phyloP scores from a whole-genome alignment of 2,329 filamentous ascomycete genomes.

The Ambrosiella xylebori region DNA sequence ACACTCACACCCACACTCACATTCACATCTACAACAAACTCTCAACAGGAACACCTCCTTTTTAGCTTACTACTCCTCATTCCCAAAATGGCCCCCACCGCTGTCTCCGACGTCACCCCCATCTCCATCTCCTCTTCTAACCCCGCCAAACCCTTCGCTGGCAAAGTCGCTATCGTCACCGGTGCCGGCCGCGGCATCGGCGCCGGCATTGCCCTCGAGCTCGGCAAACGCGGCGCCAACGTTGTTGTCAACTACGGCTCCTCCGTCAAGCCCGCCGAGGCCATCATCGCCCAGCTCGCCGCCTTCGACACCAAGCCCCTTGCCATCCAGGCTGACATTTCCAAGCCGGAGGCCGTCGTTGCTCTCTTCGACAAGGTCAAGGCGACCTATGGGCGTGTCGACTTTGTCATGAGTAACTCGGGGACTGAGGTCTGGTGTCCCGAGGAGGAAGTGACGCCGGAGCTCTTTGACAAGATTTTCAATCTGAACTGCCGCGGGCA shows the following conservation, averaged over 20 bases:
- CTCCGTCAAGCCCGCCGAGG: constrained; percentile 36
- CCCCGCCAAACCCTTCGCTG: constrained; percentile 25
- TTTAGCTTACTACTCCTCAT: not conserved
- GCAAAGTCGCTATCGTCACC: constrained; percentile 44
- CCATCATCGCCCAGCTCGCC: constrained; percentile 36
- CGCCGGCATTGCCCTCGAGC: constrained; percentile 47
- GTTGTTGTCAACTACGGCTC: constrained; percentile 52
- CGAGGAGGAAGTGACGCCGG: constrained; percentile 50
- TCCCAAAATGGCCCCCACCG: constrained; percentile 13
- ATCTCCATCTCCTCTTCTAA: constrained; percentile 15
- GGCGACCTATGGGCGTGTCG: constrained; percentile 48
- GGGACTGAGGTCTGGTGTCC: constrained; percentile 56
- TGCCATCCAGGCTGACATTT: constrained; percentile 48
- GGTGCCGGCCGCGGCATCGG: constrained; percentile 51
- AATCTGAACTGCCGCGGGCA: constrained; percentile 54
- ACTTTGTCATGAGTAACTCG: constrained; percentile 57
- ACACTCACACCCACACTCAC: not conserved
- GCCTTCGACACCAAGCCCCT: constrained; percentile 39
- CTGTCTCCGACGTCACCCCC: constrained; percentile 12
- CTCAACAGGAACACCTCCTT: not conserved
- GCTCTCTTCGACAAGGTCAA: constrained; percentile 48
- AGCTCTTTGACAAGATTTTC: constrained; percentile 57
- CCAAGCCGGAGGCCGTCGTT: constrained; percentile 39
- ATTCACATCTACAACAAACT: not conserved
- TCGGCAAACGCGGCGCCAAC: constrained; percentile 45